Conservation (phyloP, 805 yeast species). For the Saturnispora diversa region DNA sequence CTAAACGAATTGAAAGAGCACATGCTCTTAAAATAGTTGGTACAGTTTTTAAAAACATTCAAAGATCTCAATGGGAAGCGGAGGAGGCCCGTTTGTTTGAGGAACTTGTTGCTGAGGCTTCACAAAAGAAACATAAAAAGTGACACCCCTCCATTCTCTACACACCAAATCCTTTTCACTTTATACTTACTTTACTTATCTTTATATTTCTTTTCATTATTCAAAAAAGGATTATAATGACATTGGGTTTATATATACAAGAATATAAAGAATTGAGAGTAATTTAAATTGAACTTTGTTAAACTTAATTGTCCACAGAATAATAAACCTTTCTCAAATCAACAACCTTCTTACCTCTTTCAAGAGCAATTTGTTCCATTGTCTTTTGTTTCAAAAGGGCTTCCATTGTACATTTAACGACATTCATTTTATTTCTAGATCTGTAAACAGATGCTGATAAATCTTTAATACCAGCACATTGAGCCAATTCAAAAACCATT, state of each 20-base stretch:
- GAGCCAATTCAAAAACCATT: slow-evolving; percentile 82
- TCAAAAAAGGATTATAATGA: no score
- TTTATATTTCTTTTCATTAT: not conserved
- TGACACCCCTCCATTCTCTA: no score
- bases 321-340: slow-evolving; percentile 89
- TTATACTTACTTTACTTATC: not conserved
- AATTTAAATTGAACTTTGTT: no score
- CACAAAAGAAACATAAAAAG: slow-evolving; percentile 49
- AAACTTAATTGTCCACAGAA: slow-evolving; percentile 22
- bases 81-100: slow-evolving; percentile 90
- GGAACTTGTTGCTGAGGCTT: slow-evolving; percentile 84
- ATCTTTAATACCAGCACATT: slow-evolving; percentile 90
- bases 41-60: slow-evolving; percentile 51
- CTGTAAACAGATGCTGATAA: slow-evolving; percentile 85
- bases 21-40: slow-evolving; percentile 72
- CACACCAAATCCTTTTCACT: not conserved
- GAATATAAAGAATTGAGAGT: no score
- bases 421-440: slow-evolving; percentile 91
- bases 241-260: no score
- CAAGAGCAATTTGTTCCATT: slow-evolving; percentile 78
- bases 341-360: slow-evolving; percentile 90
- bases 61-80: slow-evolving; percentile 79
- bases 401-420: slow-evolving; percentile 80
- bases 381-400: slow-evolving; percentile 74
- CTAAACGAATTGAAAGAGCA: slow-evolving; percentile 66